Conservation (phyloP, 2,329 filamentous ascomycete genomes). For the Fusarium hainanense region DNA sequence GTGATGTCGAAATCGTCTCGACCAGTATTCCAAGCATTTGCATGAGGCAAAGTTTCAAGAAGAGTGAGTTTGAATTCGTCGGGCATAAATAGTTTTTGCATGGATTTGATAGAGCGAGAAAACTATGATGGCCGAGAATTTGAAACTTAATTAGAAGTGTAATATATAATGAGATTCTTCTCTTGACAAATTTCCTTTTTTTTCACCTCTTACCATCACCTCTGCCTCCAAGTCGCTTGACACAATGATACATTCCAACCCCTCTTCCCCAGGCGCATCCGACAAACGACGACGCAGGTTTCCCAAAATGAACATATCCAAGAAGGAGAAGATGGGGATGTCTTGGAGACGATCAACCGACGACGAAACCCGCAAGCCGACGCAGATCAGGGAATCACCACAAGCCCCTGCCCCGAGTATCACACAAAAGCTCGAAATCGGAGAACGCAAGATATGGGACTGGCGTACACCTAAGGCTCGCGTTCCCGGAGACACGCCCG, state of each 20-base stretch:
- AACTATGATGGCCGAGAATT: background rate
- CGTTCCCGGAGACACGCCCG: too few species aligned
- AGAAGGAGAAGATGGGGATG: too few species aligned
- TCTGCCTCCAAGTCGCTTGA: background rate
- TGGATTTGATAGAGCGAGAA: background rate
- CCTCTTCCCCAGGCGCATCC: background rate
- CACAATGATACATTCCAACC: background rate
- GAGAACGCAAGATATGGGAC: too few species aligned
- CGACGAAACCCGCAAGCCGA: too few species aligned
- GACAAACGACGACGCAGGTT: background rate
- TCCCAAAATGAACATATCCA: too few species aligned
- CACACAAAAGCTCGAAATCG: background rate
- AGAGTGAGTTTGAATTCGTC: background rate
- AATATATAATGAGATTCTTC: background rate
- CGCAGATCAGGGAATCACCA: background rate
- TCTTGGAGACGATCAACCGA: too few species aligned
- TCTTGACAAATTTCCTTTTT: background rate
- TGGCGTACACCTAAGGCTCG: too few species aligned
- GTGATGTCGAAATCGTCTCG: too few species aligned
- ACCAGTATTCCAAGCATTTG: background rate
- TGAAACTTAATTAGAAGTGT: background rate
- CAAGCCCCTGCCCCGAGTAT: background rate
- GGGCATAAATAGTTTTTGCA: background rate
- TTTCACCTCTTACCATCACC: background rate
- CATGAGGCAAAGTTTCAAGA: background rate